phyloP scores from a whole-genome alignment of 257 asterid species.

The Paraleonurus japonicus region DNA sequence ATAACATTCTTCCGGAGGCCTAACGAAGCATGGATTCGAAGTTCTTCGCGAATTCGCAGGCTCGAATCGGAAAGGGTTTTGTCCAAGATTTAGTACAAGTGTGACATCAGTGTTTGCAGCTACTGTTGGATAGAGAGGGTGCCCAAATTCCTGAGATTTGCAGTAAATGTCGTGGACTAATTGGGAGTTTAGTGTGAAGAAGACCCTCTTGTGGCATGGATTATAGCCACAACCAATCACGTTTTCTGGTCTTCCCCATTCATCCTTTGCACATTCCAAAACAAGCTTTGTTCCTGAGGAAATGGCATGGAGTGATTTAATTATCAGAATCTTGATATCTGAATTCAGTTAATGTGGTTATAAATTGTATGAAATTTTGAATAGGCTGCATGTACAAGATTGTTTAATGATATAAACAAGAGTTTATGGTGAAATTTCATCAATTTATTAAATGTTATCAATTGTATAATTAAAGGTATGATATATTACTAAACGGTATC shows the following conservation, averaged over 20 bases:
- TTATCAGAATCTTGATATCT: no score
- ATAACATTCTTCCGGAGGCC: constrained; percentile 29
- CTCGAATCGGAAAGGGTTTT: constrained; percentile 54
- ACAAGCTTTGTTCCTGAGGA: constrained; percentile 58
- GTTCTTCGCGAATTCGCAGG: constrained; percentile 64
- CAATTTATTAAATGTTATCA: no score
- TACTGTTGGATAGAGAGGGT: constrained; percentile 67
- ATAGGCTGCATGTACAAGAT: no score
- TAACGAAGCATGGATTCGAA: constrained; percentile 70
- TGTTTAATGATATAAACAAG: no score
- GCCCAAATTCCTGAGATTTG: constrained; percentile 58
- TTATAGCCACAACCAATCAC: constrained; percentile 82
- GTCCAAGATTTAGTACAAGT: constrained; percentile 74
- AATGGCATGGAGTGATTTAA: background rate
- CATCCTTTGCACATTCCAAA: constrained; percentile 38
- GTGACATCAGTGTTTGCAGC: constrained; percentile 54
- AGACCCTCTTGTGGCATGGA: constrained; percentile 59
- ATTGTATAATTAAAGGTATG: no score
- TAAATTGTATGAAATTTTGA: no score
- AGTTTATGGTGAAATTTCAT: no score
- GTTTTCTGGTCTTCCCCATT: constrained; percentile 51
- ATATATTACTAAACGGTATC: no score
- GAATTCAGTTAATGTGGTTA: no score
- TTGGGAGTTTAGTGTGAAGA: constrained; percentile 68
- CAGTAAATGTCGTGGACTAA: constrained; percentile 65